Evolutionary conservation across 495 filamentous ascomycete species (phyloP), one percentile per base, ranked within the genome.

Genomic region (Podospora pseudocomata): DNA sequence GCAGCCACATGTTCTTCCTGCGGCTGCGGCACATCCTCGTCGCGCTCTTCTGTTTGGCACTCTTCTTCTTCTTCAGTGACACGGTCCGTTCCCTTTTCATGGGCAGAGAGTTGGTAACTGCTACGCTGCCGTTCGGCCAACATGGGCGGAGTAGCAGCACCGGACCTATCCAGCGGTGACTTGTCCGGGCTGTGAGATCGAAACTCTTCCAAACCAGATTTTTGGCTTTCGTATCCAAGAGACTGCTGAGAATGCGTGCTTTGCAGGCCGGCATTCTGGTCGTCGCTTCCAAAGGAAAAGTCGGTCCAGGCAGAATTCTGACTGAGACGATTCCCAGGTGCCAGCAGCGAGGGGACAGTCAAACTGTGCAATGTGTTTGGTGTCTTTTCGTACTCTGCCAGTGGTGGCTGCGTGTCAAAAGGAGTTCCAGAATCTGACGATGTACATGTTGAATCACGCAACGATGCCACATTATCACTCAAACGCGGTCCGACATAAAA

Each of bases 251-350:
- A 60, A 11, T 59, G 30, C 9, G 74, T 70, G 63, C 67, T 68
- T 54, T 68, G 67, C 55, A 64, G 64, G 57, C 49, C 72, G 30
- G 67, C 67, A 30, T 78, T 71, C n/a, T 65, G 75, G 26, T 80
- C 76, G 49, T 83, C 81, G 55, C 82, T 84, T 16, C 82, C 83
- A 56, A 87, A 76, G 1, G 85, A 84, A 66, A 82, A 82, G 75
- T 87, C 83, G n/a, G 85, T 87, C 85, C 85, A 87, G 16, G 79
- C 74, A 15, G 84, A 84, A 27, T 80, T 77, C 39, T 83, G 79
- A 66, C 85, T 87, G 23, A 77, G 71, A n/a, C 83, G 80, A 68
- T 84, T 82, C 61, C 76, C 75, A 5, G 81, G 82, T 7, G 77
- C 74, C 5, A 81, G 77, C 39, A 81, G 78, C 55, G 76, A 77